Percentiles rank a stretch among this genome's conserved stretches.
Evolutionary conservation across 257 asterid species (phyloP).

Genomic region (Nicotiana paniculata): DNA sequence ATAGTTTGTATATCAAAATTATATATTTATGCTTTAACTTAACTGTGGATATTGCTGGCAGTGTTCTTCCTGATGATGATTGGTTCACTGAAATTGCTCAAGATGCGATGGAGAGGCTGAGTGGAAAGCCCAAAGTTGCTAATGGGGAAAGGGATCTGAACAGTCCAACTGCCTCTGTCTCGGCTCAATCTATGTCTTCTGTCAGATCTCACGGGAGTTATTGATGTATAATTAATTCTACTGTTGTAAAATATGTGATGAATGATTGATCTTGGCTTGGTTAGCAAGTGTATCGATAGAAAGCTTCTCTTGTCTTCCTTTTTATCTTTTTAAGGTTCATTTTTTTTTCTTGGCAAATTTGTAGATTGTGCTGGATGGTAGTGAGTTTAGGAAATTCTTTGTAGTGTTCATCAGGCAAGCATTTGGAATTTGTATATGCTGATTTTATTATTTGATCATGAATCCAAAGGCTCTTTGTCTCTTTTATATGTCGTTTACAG

Average conservation of each 20-base stretch:
- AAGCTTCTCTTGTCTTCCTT: neutral
- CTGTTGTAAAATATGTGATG: conserved; percentile 20
- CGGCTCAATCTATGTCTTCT: conserved; percentile 94
- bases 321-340: neutral
- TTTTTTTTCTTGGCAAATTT: neutral
- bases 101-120: conserved; percentile 84
- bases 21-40: neutral
- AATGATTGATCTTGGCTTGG: neutral
- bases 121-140: conserved; percentile 71
- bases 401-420: neutral
- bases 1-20: neutral
- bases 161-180: conserved; percentile 98
- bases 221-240: conserved; percentile 21
- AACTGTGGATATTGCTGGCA: conserved; percentile 25
- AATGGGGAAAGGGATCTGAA: conserved; percentile 84
- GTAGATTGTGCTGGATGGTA: conserved; percentile 11
- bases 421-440: conserved; percentile 8
- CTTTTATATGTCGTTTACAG: neutral
- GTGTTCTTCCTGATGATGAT: conserved; percentile 90
- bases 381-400: conserved; percentile 10
- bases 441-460: neutral
- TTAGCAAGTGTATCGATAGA: conserved; percentile 4
- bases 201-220: conserved; percentile 90
- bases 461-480: neutral
- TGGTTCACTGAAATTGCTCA: conserved; percentile 84